Evolutionary conservation across 306 rosid species (phyloP), one percentile per base, ranked within the genome.

Genomic region (Sicyos edulis): DNA sequence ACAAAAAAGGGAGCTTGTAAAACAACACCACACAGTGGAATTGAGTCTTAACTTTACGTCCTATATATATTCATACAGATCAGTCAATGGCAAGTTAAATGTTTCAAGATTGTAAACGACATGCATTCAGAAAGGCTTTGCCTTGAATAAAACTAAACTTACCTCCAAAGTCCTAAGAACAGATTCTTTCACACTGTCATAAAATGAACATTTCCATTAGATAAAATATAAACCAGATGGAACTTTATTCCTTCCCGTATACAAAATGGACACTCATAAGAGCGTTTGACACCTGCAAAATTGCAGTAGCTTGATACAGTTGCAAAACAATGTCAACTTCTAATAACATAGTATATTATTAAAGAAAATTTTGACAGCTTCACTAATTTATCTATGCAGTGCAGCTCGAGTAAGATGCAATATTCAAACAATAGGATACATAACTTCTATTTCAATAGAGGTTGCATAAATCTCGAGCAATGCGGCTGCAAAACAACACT

Each of bases 81-180:
- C 8, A 22, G 14, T 20, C 54, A 45, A 5, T 19, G 34, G 8
- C n/a, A 66, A 20, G 69, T 32, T 20, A 2, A 44, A 66, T 66
- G 19, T 66, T 63, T 66, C 72, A 47, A 67, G 45, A 68, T 68
- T 68, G 73, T 68, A 22, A 68, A 49, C 54, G 7, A 65, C 19
- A 68, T 21, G 16, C 57, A 49, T 68, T 45, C 44, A 68, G 58
- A 22, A 68, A 24, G 56, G 13, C 57, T 68, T 68, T 47, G 58
- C 22, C 51, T 21, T 68, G 19, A 49, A 68, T 50, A 50, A 24
- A 21, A 49, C 44, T 50, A 69, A 69, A 22, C 16, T 13, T 69
- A 50, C 45, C 72, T 74, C 20, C 44, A 3, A 44, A 68, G 58
- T 74, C n/a, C 44, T 7, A 44, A 68, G 58, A 14, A 56, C 57